Conservation (phyloP, 768 basidiomycete species). For the Kwoniella newhampshirensis region DNA sequence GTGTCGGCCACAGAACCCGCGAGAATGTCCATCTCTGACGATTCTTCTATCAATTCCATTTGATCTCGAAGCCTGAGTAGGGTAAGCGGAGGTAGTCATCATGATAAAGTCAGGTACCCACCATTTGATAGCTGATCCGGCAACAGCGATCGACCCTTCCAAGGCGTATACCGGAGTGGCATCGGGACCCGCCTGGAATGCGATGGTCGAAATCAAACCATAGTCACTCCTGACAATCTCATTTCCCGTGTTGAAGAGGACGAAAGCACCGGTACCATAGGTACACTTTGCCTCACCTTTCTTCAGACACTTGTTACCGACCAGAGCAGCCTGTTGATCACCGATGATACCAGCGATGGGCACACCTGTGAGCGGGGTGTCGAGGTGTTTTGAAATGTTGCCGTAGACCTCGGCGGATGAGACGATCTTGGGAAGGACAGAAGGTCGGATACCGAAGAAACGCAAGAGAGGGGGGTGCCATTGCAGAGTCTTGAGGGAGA, state of each 20-base stretch:
- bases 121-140: constrained; percentile 94
- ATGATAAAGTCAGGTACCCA: constrained; percentile 35
- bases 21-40: constrained; percentile 79
- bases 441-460: constrained; percentile 78
- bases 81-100: not conserved
- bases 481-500: constrained; percentile 73
- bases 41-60: constrained; percentile 74
- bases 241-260: constrained; percentile 88
- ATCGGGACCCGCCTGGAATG: constrained; percentile 78
- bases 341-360: constrained; percentile 90
- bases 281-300: constrained; percentile 96
- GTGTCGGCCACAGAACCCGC: constrained; percentile 73
- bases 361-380: constrained; percentile 63
- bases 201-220: constrained; percentile 86
- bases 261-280: constrained; percentile 94
- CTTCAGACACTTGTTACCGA: constrained; percentile 92
- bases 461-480: constrained; percentile 81
- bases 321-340: constrained; percentile 96
- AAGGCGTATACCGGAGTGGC: constrained; percentile 84
- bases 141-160: constrained; percentile 93
- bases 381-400: constrained; percentile 57
- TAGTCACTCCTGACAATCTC: constrained; percentile 81
- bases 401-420: constrained; percentile 94
- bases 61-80: constrained; percentile 76
- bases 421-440: constrained; percentile 79